phyloP scores from a whole-genome alignment of 2,329 filamentous ascomycete genomes.

The Claviceps monticola region DNA sequence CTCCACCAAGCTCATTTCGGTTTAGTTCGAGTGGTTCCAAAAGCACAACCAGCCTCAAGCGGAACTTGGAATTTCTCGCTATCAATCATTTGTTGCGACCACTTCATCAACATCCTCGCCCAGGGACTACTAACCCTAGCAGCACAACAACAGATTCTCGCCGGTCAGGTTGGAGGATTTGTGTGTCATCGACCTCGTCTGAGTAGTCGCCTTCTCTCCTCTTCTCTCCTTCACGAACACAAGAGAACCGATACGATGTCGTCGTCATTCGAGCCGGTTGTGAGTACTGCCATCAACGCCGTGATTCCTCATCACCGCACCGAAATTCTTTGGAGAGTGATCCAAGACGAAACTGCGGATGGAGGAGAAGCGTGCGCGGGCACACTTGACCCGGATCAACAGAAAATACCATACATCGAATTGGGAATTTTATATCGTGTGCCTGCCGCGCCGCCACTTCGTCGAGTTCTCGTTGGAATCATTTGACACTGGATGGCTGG shows the following conservation, averaged over 20 bases:
- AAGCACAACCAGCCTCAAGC: conserved; percentile 27
- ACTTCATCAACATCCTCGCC: conserved; percentile 22
- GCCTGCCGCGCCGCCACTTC: conserved; percentile 1
- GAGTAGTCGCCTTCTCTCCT: conserved; percentile 20
- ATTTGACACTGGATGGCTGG: background rate
- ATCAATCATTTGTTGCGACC: conserved; percentile 25
- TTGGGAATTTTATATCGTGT: conserved; percentile 1
- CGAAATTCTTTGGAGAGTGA: conserved; percentile 3
- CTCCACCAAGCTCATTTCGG: conserved; percentile 16
- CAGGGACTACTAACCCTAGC: conserved; percentile 28
- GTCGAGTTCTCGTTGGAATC: background rate
- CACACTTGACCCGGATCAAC: conserved; percentile 1
- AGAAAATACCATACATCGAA: background rate
- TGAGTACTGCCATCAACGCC: conserved; percentile 33
- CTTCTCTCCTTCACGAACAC: conserved; percentile 15
- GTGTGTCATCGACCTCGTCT: conserved; percentile 20
- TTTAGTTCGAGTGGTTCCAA: conserved; percentile 19
- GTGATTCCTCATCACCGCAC: conserved; percentile 4
- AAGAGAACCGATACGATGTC: conserved; percentile 43
- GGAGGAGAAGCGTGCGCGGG: conserved; percentile 4
- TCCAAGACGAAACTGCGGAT: background rate
- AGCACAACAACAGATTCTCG: conserved; percentile 27
- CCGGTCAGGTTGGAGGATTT: conserved; percentile 24
- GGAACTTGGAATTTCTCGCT: conserved; percentile 27
- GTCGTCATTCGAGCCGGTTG: conserved; percentile 52